phyloP scores from a whole-genome alignment of 495 filamentous ascomycete genomes.

The Penicillium bialowiezense region DNA sequence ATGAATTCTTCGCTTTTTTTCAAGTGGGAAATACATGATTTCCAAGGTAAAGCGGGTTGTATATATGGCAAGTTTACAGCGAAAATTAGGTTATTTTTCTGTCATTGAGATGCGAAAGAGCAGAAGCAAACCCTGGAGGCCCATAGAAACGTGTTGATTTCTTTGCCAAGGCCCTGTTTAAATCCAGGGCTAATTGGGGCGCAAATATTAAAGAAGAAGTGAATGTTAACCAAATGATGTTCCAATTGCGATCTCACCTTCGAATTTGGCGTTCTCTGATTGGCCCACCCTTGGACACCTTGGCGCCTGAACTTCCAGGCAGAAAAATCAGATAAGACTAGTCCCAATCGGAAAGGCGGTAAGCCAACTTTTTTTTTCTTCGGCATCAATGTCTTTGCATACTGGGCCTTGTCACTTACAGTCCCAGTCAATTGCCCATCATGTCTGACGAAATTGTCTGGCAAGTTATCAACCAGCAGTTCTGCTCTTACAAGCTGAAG shows the following conservation, averaged over 20 bases:
- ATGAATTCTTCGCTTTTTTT: too few species aligned
- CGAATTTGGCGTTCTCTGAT: not conserved
- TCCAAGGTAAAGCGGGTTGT: too few species aligned
- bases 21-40: too few species aligned
- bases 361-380: not conserved
- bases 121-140: too few species aligned
- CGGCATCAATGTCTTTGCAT: not conserved
- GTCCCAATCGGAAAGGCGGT: not conserved
- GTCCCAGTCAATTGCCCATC: slow-evolving; percentile 14
- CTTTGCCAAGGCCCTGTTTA: too few species aligned
- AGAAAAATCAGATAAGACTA: not conserved
- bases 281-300: not conserved
- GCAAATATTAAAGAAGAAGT: not conserved
- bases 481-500: slow-evolving; percentile 97
- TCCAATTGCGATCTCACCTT: not conserved
- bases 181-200: too few species aligned
- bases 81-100: too few species aligned
- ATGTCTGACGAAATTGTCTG: slow-evolving; percentile 94
- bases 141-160: too few species aligned
- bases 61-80: too few species aligned
- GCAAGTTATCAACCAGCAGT: slow-evolving; percentile 93
- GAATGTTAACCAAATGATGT: not conserved
- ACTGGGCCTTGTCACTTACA: not conserved
- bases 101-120: too few species aligned
- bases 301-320: not conserved